A percentile compares a stretch with the other conserved stretches of the same genome.
phyloP scores from a whole-genome alignment of 2,329 filamentous ascomycete genomes.

The Thielaviopsis musarum region DNA sequence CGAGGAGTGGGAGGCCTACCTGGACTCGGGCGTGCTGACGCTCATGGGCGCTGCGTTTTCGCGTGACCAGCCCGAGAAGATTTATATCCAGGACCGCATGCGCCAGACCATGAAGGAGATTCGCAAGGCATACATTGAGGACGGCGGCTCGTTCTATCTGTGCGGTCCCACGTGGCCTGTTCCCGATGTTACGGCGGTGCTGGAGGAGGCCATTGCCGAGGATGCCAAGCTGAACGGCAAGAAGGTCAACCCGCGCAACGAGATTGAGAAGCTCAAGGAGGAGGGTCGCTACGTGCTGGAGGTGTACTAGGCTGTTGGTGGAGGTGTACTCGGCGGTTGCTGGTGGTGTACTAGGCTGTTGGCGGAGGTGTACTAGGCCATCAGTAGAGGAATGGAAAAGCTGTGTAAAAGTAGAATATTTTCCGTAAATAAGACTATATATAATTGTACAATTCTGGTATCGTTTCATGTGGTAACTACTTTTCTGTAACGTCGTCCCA shows the following conservation, averaged over 20 bases:
- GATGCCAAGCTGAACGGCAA: slow-evolving; percentile 54
- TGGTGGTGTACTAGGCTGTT: slow-evolving; percentile 71
- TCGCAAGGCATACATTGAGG: slow-evolving; percentile 65
- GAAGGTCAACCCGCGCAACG: slow-evolving; percentile 73
- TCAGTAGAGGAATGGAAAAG: too few species aligned
- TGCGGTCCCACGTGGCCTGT: slow-evolving; percentile 98
- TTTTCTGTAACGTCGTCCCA: slow-evolving; percentile 21
- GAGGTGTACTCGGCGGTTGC: too few species aligned
- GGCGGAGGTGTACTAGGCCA: too few species aligned
- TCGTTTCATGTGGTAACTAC: not conserved
- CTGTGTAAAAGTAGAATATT: not conserved
- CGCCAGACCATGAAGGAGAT: slow-evolving; percentile 71
- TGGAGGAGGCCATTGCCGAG: slow-evolving; percentile 75
- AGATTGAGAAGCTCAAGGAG: slow-evolving; percentile 97
- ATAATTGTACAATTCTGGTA: not conserved
- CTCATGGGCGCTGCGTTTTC: slow-evolving; percentile 88
- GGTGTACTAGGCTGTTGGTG: slow-evolving; percentile 56
- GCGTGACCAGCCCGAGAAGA: slow-evolving; percentile 93
- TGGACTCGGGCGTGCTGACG: slow-evolving; percentile 88
- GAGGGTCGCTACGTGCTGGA: slow-evolving; percentile 86
- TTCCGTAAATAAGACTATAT: not conserved
- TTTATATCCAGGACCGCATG: slow-evolving; percentile 99
- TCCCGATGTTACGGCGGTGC: slow-evolving; percentile 82
- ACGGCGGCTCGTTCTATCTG: slow-evolving; percentile 89
- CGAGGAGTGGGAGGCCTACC: slow-evolving; percentile 97